Base-by-base conservation (phyloP, 2,329 filamentous ascomycete genomes). In the Arthrobotrys entomopaga region DNA sequence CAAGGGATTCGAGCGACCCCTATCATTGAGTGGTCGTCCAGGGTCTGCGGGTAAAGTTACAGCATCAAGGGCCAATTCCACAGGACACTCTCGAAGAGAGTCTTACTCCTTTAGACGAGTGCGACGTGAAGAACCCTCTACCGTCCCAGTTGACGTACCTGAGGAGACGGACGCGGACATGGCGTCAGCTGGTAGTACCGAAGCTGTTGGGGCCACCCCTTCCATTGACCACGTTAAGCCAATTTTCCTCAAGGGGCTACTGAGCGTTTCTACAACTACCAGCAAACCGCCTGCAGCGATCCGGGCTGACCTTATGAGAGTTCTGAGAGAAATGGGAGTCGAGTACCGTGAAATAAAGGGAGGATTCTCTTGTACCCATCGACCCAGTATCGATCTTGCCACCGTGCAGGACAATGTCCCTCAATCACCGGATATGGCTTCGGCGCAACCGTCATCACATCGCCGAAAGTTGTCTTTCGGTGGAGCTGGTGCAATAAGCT, bases 231-330 rank as follows among this genome's bases (percentile, higher is more conserved):
- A 94, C 74, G 89, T 94, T 61, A 97, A 97, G 81, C 95, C 95
- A 0, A 95, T 98, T 2, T 98, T 91, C 81, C 87, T 99, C 67
- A 99, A 98, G 82, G 95, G 95, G 3, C 85, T 99, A 16, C 98
- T 99, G 83, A 98, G 94, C 79, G 95, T 98, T 63, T 96, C 92
- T 2, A 99, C 95, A 0, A 99, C 95, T 5, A 97, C 93, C 69
- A 95, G 90, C 80, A 96, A 96, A 80, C 92, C 94, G 0, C 87
- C 98, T 10, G 85, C 89, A 0, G 88, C 92, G 71, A 99, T 99
- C 76, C 89, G 94, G 43, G 85, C 88, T 5, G 95, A 99, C 80
- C 91, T 99, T 78, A 96, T 96, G 80, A 87, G 94, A 57, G 95
- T 98, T 1, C 83, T 99, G 60, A 90, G 89, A 77, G 90, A 94